Evolutionary conservation across 805 yeast genomes (phyloP), one percentile per base, ranked within the genome.

Genomic region (Myxozyma udenii): DNA sequence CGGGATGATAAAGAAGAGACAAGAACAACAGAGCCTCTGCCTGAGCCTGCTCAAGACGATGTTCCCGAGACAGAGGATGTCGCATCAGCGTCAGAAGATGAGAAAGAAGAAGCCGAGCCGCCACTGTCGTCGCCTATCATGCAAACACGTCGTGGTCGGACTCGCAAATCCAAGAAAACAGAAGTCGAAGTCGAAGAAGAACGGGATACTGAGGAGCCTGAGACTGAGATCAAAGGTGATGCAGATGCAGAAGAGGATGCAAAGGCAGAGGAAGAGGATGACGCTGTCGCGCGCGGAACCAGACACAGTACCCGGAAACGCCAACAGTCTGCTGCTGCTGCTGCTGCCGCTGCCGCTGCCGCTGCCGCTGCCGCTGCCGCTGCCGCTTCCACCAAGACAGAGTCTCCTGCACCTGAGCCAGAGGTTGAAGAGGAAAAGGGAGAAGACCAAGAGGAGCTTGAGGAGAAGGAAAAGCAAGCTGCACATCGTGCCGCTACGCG

Each of bases 401-500:
- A 3, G n/a, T 14, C 42, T 21, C 25, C n/a, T 19, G 23, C 14
- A n/a, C 36, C 35, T 22, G n/a, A n/a, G n/a, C n/a, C n/a, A 28
- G 33, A 28, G 14, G 33, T 28, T 14, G 33, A 28, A 28, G 58
- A 33, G 21, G 45, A 21, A 23, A 28, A 35, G 16, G 39, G 21
- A 35, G 9, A 35, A 11, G 39, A 35, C 6, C 5, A 35, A n/a
- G 39, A 18, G 21, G 39, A 35, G 16, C 6, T 12, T 6, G 39
- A 35, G 12, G 39, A 35, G 12, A 16, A 35, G 12, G 19, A 16
- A 11, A 7, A 23, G 16, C 19, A 21, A 22, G 24, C 18, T n/a
- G 16, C 6, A n/a, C 9, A 28, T 28, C 9, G 33, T 28, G 24
- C 46, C 18, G 74, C 73, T 50, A 81, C 82, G 62, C 72, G 81